phyloP scores from a whole-genome alignment of 2,329 filamentous ascomycete genomes.

The Phyllachora maydis region DNA sequence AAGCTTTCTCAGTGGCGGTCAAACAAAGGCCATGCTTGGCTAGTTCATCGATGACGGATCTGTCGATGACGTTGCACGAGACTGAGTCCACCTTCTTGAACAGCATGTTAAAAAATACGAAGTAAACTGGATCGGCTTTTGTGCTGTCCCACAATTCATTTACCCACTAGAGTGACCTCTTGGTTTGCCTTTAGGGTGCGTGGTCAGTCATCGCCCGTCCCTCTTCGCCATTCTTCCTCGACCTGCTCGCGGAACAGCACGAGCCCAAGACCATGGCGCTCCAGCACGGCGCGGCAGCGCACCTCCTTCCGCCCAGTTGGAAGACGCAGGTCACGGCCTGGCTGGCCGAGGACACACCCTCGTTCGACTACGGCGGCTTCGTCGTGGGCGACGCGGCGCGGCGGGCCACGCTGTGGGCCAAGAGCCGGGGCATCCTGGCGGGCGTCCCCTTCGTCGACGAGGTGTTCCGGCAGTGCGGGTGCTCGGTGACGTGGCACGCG shows the following conservation, averaged over 20 bases:
- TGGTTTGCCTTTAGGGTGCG: slow-evolving; percentile 1
- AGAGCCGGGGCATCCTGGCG: slow-evolving; percentile 62
- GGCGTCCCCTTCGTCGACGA: slow-evolving; percentile 92
- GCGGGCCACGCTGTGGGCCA: slow-evolving; percentile 46
- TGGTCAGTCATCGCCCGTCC: too few relatives aligned
- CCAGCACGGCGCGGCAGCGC: slow-evolving; percentile 25
- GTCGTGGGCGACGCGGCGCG: slow-evolving; percentile 59
- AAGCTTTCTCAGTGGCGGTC: too few relatives aligned
- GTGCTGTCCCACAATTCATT: too few relatives aligned
- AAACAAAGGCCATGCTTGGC: too few relatives aligned
- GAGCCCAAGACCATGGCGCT: too few relatives aligned
- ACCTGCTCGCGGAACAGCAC: too few relatives aligned
- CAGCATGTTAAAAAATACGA: too few relatives aligned
- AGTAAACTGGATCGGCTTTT: too few relatives aligned
- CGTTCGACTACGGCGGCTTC: slow-evolving; percentile 92
- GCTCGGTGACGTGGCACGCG: slow-evolving; percentile 76
- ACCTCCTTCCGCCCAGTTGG: slow-evolving; percentile 72
- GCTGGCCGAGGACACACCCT: slow-evolving; percentile 92
- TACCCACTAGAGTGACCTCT: neutral
- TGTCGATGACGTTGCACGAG: too few relatives aligned
- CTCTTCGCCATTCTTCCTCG: too few relatives aligned
- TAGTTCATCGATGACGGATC: too few relatives aligned
- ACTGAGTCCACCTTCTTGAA: too few relatives aligned
- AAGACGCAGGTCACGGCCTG: slow-evolving; percentile 62
- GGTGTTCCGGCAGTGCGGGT: slow-evolving; percentile 75